phyloP scores from a whole-genome alignment of 192 early-diverging fungal genomes.

The Podila minutissima region DNA sequence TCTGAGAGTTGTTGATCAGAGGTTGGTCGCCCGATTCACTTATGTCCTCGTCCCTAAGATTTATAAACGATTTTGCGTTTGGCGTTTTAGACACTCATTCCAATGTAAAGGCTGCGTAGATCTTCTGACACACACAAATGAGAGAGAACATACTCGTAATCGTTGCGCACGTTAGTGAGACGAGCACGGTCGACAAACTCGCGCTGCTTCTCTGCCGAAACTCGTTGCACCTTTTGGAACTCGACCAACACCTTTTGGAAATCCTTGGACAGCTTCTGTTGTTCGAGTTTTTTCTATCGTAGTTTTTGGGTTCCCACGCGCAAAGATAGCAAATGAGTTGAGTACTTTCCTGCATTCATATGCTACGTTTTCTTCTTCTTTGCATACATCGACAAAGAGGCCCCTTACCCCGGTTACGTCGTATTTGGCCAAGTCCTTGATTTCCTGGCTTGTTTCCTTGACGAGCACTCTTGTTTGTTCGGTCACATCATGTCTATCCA shows the following conservation, averaged over 20 bases:
- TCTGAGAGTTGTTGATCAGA: conserved; percentile 64
- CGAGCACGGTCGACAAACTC: conserved; percentile 86
- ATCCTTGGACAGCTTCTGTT: conserved; percentile 94
- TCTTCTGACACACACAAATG: background rate
- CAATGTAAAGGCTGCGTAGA: background rate
- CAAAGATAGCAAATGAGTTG: background rate
- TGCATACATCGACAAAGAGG: background rate
- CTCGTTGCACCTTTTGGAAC: conserved; percentile 87
- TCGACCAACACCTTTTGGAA: conserved; percentile 92
- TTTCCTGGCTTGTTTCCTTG: conserved; percentile 77
- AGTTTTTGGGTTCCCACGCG: background rate
- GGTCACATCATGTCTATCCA: conserved; percentile 74
- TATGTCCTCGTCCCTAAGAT: conserved; percentile 57
- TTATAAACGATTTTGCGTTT: background rate
- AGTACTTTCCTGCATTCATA: background rate
- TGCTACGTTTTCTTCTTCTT: background rate
- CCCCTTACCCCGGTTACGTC: conserved; percentile 50
- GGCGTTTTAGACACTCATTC: background rate
- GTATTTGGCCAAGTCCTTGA: conserved; percentile 78
- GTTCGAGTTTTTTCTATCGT: conserved; percentile 80
- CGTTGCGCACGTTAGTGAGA: conserved; percentile 54
- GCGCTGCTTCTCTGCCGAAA: conserved; percentile 84
- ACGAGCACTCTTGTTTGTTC: conserved; percentile 86
- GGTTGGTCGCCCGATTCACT: conserved; percentile 62
- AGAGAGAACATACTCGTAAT: conserved; percentile 47